Percentiles rank a stretch among this genome's conserved stretches.
phyloP scores from a whole-genome alignment of 352 stramenopile species.

The Pythium apleroticum region DNA sequence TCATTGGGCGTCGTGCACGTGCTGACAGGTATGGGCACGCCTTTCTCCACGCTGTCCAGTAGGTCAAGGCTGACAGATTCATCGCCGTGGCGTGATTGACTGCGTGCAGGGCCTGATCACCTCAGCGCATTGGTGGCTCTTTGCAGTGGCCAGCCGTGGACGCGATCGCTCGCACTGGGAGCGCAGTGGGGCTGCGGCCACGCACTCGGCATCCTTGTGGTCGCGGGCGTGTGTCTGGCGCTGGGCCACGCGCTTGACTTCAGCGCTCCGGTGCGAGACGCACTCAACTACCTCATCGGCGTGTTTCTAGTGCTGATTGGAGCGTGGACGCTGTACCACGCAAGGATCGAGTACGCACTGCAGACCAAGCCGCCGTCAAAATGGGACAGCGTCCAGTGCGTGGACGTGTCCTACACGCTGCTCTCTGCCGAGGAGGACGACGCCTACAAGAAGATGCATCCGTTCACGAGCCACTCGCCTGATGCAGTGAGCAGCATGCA shows the following conservation, averaged over 20 bases:
- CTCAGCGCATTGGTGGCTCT: slow-evolving; percentile 86
- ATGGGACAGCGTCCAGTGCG: slow-evolving; percentile 55
- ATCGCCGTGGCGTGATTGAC: too few relatives aligned
- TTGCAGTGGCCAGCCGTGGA: slow-evolving; percentile 60
- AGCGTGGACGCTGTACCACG: slow-evolving; percentile 47
- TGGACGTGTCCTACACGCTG: slow-evolving; percentile 54
- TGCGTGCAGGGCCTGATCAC: slow-evolving; percentile 85
- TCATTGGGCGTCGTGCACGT: slow-evolving; percentile 58
- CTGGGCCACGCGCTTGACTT: slow-evolving; percentile 43
- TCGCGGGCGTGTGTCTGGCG: slow-evolving; percentile 55
- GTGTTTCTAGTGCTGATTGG: slow-evolving; percentile 63
- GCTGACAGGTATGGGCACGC: slow-evolving; percentile 36
- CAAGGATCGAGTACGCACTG: slow-evolving; percentile 34
- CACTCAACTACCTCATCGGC: slow-evolving; percentile 69
- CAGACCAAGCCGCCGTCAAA: slow-evolving; percentile 35
- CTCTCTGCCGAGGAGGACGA: slow-evolving; percentile 26
- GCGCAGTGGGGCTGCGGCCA: slow-evolving; percentile 89
- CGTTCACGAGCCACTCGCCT: slow-evolving; percentile 24
- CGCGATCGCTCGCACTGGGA: slow-evolving; percentile 70
- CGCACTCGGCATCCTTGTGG: slow-evolving; percentile 75
- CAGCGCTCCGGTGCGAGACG: slow-evolving; percentile 24
- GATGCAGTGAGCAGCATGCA: slow-evolving; percentile 9
- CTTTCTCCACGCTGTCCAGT: too few relatives aligned
- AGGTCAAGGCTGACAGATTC: too few relatives aligned
- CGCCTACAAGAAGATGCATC: slow-evolving; percentile 10